Evolutionary conservation across 768 basidiomycete species (phyloP).

Genomic region (Tubosaeta sp.): DNA sequence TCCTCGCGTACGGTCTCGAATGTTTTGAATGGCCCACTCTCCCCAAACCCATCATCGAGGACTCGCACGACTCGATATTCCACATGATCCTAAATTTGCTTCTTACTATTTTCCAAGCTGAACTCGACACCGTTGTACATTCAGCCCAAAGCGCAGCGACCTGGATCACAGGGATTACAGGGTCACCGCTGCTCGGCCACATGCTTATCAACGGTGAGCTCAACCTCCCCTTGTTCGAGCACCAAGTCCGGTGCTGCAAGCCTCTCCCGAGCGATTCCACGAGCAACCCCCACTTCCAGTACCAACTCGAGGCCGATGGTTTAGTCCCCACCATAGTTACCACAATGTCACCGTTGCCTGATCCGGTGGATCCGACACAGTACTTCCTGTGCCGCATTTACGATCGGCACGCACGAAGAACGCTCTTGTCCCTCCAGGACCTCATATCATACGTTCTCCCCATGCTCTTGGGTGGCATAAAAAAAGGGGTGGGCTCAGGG

Average conservation of each 20-base stretch:
- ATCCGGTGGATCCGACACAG: too few species aligned
- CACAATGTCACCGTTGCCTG: too few species aligned
- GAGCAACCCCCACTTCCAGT: not conserved
- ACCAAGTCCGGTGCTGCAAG: slow-evolving; percentile 13
- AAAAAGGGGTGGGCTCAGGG: too few species aligned
- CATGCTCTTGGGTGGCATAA: too few species aligned
- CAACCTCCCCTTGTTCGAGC: slow-evolving; percentile 20
- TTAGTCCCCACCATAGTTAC: slow-evolving; percentile 6
- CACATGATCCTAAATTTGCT: slow-evolving; percentile 13
- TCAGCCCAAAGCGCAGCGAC: not conserved
- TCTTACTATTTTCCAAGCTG: slow-evolving; percentile 6
- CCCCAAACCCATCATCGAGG: slow-evolving; percentile 1
- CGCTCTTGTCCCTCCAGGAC: too few species aligned
- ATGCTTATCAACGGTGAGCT: slow-evolving; percentile 21
- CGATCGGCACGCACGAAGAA: too few species aligned
- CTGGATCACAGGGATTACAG: slow-evolving; percentile 3
- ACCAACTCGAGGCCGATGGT: slow-evolving; percentile 11
- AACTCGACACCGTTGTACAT: too few species aligned
- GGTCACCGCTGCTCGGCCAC: slow-evolving; percentile 15
- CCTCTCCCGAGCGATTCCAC: not conserved
- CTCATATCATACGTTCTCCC: too few species aligned
- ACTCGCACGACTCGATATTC: slow-evolving; percentile 8
- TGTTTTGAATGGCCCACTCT: slow-evolving; percentile 13
- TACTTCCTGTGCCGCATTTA: too few species aligned
- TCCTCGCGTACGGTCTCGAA: slow-evolving; percentile 14